Evolutionary conservation across 768 basidiomycete species (phyloP).

Genomic region (Macrocybe gigantea): DNA sequence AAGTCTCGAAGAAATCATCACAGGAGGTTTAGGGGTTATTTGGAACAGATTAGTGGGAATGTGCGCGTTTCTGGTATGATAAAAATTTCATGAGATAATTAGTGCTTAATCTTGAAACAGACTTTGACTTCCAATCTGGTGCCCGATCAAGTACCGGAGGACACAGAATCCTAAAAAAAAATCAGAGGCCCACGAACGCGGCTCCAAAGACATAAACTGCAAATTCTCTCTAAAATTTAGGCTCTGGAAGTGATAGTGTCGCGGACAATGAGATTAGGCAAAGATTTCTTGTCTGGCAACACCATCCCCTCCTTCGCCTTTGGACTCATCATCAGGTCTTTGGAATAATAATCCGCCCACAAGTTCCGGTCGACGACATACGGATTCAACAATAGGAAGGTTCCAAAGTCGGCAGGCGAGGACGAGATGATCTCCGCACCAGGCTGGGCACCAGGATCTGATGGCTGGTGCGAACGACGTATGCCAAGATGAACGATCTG

Average conservation of each 20-base stretch:
- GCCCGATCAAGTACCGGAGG: no score
- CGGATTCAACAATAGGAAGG: slow-evolving; percentile 34
- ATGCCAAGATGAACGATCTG: slow-evolving; percentile 44
- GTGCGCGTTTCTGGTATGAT: no score
- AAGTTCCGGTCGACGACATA: slow-evolving; percentile 33
- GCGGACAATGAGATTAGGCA: slow-evolving; percentile 32
- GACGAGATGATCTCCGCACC: slow-evolving; percentile 2
- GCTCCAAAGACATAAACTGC: no score
- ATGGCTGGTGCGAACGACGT: slow-evolving; percentile 1
- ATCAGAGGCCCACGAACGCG: no score
- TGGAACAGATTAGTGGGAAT: no score
- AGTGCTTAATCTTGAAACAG: no score
- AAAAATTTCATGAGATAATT: no score
- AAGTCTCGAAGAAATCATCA: no score
- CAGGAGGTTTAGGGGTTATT: no score
- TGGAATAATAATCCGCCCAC: slow-evolving; percentile 38
- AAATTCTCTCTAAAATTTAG: no score
- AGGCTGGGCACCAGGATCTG: slow-evolving; percentile 1
- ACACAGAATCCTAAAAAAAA: no score
- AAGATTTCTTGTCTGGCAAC: slow-evolving; percentile 36
- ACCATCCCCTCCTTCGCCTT: slow-evolving; percentile 35
- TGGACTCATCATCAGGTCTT: slow-evolving; percentile 36
- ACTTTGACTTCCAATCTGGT: no score
- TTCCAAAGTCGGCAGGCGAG: slow-evolving; percentile 21
- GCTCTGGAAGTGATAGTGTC: slow-evolving; percentile 19